These are phyloP conservation scores for Esteya vermicola DNA, from an alignment of 2,329 filamentous ascomycete genomes.

Conservation along the genomic window DNA sequence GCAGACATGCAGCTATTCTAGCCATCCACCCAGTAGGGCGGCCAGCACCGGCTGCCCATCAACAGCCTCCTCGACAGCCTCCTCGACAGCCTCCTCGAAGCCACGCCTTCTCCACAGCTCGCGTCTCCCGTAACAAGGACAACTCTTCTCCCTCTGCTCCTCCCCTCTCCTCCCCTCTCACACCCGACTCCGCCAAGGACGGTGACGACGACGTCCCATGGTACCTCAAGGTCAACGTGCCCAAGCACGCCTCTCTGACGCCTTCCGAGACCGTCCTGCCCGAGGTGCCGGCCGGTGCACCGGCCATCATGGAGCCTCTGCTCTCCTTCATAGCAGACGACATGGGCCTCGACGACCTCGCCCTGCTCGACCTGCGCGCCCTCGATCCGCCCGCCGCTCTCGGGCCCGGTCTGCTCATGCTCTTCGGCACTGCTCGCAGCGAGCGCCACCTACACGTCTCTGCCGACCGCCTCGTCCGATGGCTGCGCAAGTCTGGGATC, in stretches of 20 bases:
- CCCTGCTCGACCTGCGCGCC: slow-evolving; percentile 66
- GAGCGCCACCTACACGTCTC: slow-evolving; percentile 89
- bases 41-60: too few relatives aligned
- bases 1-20: too few relatives aligned
- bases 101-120: too few relatives aligned
- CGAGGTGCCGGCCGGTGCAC: slow-evolving; percentile 44
- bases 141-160: too few relatives aligned
- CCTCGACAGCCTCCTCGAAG: too few relatives aligned
- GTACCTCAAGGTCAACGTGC: slow-evolving; percentile 68
- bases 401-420: slow-evolving; percentile 80
- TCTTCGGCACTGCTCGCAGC: slow-evolving; percentile 80
- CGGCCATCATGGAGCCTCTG: slow-evolving; percentile 55
- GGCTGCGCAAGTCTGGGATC: slow-evolving; percentile 63
- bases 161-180: too few relatives aligned
- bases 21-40: too few relatives aligned
- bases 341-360: slow-evolving; percentile 71
- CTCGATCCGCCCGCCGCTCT: slow-evolving; percentile 79
- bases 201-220: slow-evolving; percentile 30
- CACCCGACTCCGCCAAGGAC: neutral
- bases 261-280: slow-evolving; percentile 29
- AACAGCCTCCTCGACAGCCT: too few relatives aligned
- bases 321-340: slow-evolving; percentile 70
- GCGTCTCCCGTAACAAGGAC: too few relatives aligned
- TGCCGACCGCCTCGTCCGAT: slow-evolving; percentile 77
- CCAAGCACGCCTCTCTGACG: slow-evolving; percentile 34